Base-by-base conservation (phyloP, 2,329 filamentous ascomycete species). In the Curvularia eragrostidis region DNA sequence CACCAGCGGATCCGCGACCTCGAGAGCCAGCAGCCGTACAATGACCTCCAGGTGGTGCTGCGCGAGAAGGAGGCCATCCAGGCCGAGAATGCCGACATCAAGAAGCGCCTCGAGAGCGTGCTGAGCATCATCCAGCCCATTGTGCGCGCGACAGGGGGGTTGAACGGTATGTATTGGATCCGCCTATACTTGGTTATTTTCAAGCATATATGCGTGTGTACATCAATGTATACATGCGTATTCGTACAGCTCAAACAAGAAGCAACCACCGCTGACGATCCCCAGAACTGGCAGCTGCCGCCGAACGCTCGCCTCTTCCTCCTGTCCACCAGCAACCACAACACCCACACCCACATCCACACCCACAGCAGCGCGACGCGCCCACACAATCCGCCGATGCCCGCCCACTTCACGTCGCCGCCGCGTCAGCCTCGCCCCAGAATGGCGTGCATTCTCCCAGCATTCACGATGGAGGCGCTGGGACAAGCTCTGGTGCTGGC, bases 71-170 rank as follows among this genome's bases (percentile, higher is more conserved):
- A 94, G 71, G 84, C 85, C 13, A 86, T 92, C 52, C 86, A 92
- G 78, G 85, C 86, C 30, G 91, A 96, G 78, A 94, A 95, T 79
- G 85, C 86, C 59, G 90, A 93, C 63, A 89, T 96, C 63, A 89
- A 87, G 70, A 83, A 85, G 71, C 85, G 87, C 30, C 78, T 96
- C 65, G 83, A 86, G 55, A 82, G 84, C 30, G 84, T 92, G 38
- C 77, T 93, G 72, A 80, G 84, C 64, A 83, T 88, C 70, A 81
- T 90, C 49, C 84, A 89, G 71, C 86, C 87, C 38, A 76, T 89
- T 24, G 74, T 89, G 54, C 67, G 74, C 34, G 54, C 66, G 1
- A 54, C 73, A n/a, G 77, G 77, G 23, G 79, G 80, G 10, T 67
- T 81, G 54, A 76, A 79, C 65, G 80, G 81, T 82, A 69, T 55